These are phyloP conservation scores for Neobulgaria alba DNA, from an alignment of 2,329 filamentous ascomycete genomes.

Conservation along the genomic window DNA sequence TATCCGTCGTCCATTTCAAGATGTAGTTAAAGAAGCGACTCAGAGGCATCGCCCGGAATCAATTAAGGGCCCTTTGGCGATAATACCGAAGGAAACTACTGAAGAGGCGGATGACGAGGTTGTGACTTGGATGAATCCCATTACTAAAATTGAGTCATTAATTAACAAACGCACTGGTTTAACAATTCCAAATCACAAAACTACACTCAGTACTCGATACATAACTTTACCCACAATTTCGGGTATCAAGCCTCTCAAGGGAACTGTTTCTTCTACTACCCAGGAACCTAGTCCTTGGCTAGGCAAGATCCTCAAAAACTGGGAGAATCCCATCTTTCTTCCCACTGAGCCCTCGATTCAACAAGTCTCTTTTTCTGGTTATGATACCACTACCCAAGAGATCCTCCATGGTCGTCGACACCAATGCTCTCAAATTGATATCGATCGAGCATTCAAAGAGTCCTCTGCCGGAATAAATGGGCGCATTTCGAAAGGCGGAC, in stretches of 20 bases:
- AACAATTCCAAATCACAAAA: constrained; percentile 21
- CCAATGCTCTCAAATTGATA: constrained; percentile 24
- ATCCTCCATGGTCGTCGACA: constrained; percentile 19
- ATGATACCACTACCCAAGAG: constrained; percentile 15
- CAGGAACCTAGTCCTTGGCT: constrained; percentile 43
- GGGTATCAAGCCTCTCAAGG: neutral
- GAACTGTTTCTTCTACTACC: constrained; percentile 11
- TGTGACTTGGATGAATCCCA: constrained; percentile 53
- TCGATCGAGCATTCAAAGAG: constrained; percentile 23
- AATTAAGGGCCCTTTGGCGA: neutral
- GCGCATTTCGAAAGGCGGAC: constrained; percentile 51
- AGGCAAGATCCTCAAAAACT: constrained; percentile 48
- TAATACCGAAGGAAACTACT: neutral
- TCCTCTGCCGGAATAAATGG: constrained; percentile 27
- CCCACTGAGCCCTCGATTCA: constrained; percentile 38
- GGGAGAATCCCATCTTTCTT: constrained; percentile 73
- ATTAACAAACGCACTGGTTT: constrained; percentile 51
- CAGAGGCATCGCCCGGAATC: neutral
- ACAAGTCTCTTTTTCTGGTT: constrained; percentile 29
- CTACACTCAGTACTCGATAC: neutral
- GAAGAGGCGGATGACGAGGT: constrained; percentile 17
- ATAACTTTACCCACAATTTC: neutral
- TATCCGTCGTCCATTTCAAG: constrained; percentile 38
- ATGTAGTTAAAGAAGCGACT: constrained; percentile 12
- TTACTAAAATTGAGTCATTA: constrained; percentile 40